Base-by-base conservation (phyloP, 805 yeast genomes). In the Yamadazyma akitaensis region DNA sequence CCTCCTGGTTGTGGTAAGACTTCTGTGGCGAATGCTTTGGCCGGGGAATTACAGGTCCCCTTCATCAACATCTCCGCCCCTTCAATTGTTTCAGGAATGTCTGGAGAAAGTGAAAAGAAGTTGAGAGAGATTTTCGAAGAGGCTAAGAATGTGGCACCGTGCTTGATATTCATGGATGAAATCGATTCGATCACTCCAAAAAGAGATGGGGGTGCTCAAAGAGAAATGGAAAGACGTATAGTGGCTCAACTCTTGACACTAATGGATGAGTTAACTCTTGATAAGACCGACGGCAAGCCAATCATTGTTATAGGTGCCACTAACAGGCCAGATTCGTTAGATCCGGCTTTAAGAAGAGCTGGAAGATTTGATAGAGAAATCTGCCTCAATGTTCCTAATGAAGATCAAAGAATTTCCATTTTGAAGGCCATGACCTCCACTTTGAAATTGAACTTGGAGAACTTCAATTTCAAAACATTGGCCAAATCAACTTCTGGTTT, bases 1-100 rank as follows among this genome's bases (percentile, higher is more conserved):
- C 99, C 99, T 0, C 99, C 98, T 1, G 99, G 99, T 13, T 94
- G 99, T 72, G 99, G 99, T 63, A 94, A 94, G 59, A 94, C 99
- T 0, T 85, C 96, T 37, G 83, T 94, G 44, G 99, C 99, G 2
- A 90, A 90, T 64, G 97, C 98, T 0, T 70, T 94, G 18, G 99
- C 99, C 1, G 96, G 96, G 25, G 96, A 92, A 60, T 74, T 94
- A 28, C 86, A 89, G 55, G 96, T 94, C 0, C 97, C 98, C 0
- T 94, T 94, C 60, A 81, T 94, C 14, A 84, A 86, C 38, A 76
- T 94, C 1, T 86, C 96, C 24, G 98, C 99, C 0, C 99, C 99
- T 1, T 85, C 96, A 2, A 88, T 94, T 8, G 98, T 94, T 0
- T 88, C 96, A 51, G 99, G 99, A 5, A 94, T 94, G 98, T 88